Base-by-base conservation (phyloP, 495 filamentous ascomycete species). In the Saxispiralis lemnorum region DNA sequence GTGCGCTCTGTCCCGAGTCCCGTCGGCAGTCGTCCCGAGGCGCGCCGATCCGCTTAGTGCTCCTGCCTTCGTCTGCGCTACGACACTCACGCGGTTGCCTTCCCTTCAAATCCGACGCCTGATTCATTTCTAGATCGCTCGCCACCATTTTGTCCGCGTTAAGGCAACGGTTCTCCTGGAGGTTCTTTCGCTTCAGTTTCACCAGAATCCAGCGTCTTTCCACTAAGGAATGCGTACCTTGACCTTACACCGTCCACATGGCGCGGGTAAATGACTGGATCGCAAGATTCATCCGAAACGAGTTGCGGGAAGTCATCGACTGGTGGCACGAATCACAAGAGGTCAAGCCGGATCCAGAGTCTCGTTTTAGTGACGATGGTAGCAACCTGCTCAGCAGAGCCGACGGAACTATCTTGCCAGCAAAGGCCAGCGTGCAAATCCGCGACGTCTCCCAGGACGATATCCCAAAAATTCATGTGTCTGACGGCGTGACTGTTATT, bases 331-430 rank as follows among this genome's bases (percentile, higher is more conserved):
- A 45, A 30, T 42, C 31, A 28, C 18, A 41, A 7, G 38, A 41
- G 12, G 9, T 43, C 16, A 39, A 37, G 13, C 1, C 16, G 1
- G 42, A 46, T 6, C 39, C 31, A 12, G 39, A 44, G 1, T 16
- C 21, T 14, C 35, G 56, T 7, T 59, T 48, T 33, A 44, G 49
- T 24, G 54, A 57, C 44, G 49, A 58, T 20, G 48, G 46, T 7
- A 48, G 48, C 46, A 54, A 56, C 32, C 39, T 56, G 19, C 39
- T 39, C 4, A 46, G 50, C 31, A 35, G n/a, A 2, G 34, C 44
- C 10, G 35, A 28, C 1, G 14, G 45, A 1, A 24, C 33, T 15
- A 14, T 18, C n/a, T 21, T 38, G 6, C 35, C 50, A 1, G n/a
- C 9, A 1, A 38, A 46, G 7, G 13, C 18, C 7, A 20, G 20